Percentiles rank a stretch among this genome's conserved stretches.
Evolutionary conservation across 2,329 filamentous ascomycete genomes (phyloP).

Genomic region (Neonectria magnoliae): DNA sequence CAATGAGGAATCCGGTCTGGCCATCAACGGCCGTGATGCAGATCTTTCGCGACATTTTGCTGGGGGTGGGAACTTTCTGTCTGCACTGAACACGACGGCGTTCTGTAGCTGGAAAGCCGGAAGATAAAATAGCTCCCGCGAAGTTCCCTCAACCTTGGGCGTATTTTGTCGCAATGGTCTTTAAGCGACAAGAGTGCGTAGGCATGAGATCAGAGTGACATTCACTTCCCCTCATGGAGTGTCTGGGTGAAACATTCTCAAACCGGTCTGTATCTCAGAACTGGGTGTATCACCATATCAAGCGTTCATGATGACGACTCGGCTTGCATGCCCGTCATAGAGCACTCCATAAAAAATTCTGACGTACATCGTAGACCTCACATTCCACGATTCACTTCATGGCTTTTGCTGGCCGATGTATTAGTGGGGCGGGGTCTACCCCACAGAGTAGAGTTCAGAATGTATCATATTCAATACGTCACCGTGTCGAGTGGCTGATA

Average conservation of each 20-base stretch:
- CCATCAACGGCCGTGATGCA: constrained; percentile 61
- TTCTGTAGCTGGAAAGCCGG: not conserved
- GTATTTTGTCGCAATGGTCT: not conserved
- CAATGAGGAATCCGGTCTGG: constrained; percentile 61
- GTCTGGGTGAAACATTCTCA: not conserved
- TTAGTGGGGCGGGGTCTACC: too few species aligned
- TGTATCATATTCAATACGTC: too few species aligned
- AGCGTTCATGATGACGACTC: not conserved
- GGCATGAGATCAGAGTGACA: not conserved
- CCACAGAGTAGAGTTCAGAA: too few species aligned
- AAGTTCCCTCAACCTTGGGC: not conserved
- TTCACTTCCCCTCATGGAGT: not conserved
- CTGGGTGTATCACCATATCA: not conserved
- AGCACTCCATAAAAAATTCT: not conserved
- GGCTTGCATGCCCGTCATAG: not conserved
- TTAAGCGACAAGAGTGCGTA: not conserved
- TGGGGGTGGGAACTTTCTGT: not conserved
- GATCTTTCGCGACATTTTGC: constrained; percentile 57
- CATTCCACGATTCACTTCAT: too few species aligned
- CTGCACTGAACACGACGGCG: not conserved
- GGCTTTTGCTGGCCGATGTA: too few species aligned
- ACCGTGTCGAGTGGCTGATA: too few species aligned
- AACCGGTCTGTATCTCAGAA: not conserved
- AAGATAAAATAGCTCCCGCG: not conserved
- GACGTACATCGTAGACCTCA: not conserved